These are phyloP conservation scores for Sisymbrium altissimum DNA, from an alignment of 345 rosid species.

Conservation along the genomic window DNA sequence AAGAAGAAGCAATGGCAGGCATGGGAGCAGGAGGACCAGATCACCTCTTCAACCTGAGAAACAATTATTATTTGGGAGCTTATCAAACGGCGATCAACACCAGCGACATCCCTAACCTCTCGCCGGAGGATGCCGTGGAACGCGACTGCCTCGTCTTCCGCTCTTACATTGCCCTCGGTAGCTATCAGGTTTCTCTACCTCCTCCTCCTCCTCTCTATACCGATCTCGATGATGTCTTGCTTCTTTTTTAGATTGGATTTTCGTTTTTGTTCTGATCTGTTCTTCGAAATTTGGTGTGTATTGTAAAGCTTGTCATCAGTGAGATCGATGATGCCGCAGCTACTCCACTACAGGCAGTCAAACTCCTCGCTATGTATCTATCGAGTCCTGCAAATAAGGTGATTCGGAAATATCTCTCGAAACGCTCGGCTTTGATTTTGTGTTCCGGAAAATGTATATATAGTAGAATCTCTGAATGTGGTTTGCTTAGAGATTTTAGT, in stretches of 20 bases:
- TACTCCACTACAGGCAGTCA: neutral
- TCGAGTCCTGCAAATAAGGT: neutral
- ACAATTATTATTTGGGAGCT: slow-evolving; percentile 76
- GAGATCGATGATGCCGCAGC: neutral
- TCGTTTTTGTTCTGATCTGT: neutral
- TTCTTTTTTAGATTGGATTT: neutral
- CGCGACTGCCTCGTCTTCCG: slow-evolving; percentile 75
- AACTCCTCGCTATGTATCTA: neutral
- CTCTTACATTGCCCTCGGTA: slow-evolving; percentile 91
- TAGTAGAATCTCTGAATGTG: too few species aligned
- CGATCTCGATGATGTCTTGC: neutral
- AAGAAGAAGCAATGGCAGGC: slow-evolving; percentile 34
- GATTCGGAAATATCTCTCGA: too few species aligned
- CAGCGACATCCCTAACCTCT: slow-evolving; percentile 65
- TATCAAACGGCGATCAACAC: slow-evolving; percentile 88
- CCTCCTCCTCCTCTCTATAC: too few species aligned
- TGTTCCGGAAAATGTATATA: too few species aligned
- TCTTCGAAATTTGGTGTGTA: too few species aligned
- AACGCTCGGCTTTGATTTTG: too few species aligned
- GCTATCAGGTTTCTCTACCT: slow-evolving; percentile 36
- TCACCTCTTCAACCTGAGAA: slow-evolving; percentile 73
- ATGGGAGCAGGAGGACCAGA: too few species aligned
- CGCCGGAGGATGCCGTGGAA: slow-evolving; percentile 75
- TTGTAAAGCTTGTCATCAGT: slow-evolving; percentile 3
- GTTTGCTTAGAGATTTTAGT: too few species aligned